Percentiles rank a stretch among this genome's conserved stretches.
Conservation (phyloP, 2,329 filamentous ascomycete genomes). For the Penicillium hordei region DNA sequence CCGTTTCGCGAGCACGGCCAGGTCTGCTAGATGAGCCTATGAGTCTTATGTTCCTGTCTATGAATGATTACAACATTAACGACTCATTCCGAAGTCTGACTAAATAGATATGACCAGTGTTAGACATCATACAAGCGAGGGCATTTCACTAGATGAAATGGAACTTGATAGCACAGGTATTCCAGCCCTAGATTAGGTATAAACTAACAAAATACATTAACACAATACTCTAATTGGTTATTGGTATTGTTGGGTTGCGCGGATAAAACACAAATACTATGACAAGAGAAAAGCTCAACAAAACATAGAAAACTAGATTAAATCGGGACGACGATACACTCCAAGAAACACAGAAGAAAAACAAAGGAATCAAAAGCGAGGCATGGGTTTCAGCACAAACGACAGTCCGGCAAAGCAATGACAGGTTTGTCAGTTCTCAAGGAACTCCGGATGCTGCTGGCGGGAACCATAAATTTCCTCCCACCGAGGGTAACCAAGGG, state of each 20-base stretch:
- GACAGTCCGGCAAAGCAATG: background rate
- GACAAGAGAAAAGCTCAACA: background rate
- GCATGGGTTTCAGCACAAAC: too few relatives aligned
- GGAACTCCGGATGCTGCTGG: background rate
- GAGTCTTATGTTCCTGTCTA: background rate
- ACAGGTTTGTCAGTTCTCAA: background rate
- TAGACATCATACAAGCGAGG: background rate
- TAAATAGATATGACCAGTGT: background rate
- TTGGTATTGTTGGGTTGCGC: background rate
- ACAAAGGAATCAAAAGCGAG: background rate
- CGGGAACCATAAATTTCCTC: background rate
- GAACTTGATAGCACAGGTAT: background rate
- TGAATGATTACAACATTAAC: background rate
- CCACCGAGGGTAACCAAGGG: background rate
- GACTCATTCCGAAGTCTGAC: background rate
- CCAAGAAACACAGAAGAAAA: background rate
- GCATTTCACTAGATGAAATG: background rate
- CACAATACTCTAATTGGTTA: background rate
- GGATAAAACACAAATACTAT: background rate
- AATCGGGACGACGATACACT: background rate
- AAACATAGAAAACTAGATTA: background rate
- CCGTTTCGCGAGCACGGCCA: too few relatives aligned
- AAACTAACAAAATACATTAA: background rate
- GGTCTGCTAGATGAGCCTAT: background rate
- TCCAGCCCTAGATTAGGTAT: background rate